These are phyloP conservation scores for Toxicodendron radicans DNA, from an alignment of 345 rosid species.

Conservation along the genomic window DNA sequence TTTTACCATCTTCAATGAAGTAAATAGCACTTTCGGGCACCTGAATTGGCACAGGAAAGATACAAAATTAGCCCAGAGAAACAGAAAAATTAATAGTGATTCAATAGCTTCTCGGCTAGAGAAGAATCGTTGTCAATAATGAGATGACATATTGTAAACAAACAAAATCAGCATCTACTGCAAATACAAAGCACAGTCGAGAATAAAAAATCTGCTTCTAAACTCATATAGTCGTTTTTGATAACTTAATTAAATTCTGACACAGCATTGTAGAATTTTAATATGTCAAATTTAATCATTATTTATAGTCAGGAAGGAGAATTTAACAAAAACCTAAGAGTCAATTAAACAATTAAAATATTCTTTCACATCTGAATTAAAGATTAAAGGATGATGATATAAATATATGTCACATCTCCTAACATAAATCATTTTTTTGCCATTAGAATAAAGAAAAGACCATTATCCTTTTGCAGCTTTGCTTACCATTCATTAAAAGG, in stretches of 20 bases:
- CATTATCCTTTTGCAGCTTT: too few relatives aligned
- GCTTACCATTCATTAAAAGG: too few relatives aligned
- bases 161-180: neutral
- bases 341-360: neutral
- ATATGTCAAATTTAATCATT: neutral
- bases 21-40: slow-evolving; percentile 83
- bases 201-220: neutral
- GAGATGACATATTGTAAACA: neutral
- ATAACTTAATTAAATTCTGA: neutral
- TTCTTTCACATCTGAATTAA: neutral
- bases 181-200: neutral
- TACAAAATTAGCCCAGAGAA: neutral
- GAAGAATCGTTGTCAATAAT: neutral
- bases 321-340: neutral
- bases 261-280: neutral
- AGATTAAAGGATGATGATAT: too few relatives aligned
- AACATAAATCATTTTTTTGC: too few relatives aligned
- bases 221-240: neutral
- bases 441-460: too few relatives aligned
- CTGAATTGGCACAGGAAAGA: slow-evolving; percentile 33
- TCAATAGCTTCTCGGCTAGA: neutral
- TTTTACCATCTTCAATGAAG: slow-evolving; percentile 91
- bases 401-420: too few relatives aligned
- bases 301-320: neutral
- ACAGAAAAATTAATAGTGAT: neutral